Evolutionary conservation across 805 yeast species (phyloP), one percentile per base, ranked within the genome.

Genomic region (Debaryomyces tyrocola): DNA sequence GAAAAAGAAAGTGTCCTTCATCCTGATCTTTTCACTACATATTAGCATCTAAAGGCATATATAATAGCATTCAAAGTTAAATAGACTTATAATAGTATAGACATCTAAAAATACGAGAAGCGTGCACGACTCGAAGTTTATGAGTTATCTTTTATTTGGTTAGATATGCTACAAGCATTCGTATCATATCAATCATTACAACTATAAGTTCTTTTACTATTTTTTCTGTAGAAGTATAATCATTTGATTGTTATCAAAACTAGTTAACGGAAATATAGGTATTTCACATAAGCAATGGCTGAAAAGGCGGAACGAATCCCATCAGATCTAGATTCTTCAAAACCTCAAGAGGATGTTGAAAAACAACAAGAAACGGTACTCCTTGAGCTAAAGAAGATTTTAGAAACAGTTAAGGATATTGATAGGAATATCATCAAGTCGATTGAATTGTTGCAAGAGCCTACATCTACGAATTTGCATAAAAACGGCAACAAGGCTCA

Each of bases 371-470:
- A 65, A 29, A 49, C 52, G 28, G 57, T 70, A 9, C 53, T 71
- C 10, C 33, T 57, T 6, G 74, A 71, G 48, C 57, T 71, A 14
- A 60, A 66, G 45, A 50, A 66, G 60, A 71, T 71, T 11, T 56
- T 67, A 10, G 40, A 54, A 24, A 70, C 76, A 4, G 57, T 62
- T 9, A 59, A 61, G 37, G 55, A 53, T 37, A 68, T 70, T 31
- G 61, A 71, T 42, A 45, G 43, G 15, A 68, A 62, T 45, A 36
- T 71, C 9, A 43, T 50, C 14, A 54, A 52, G 20, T 57, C 69
- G 12, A 59, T 66, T 31, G 53, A 50, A 4, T 39, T 64, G 27
- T 52, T 66, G 11, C 50, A 50, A 10, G 54, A 51, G 8, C 33
- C 37, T 10, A 18, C n/a, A 12, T 7, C 27, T n/a, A 27, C 14